A percentile compares a stretch with the other conserved stretches of the same genome.
Conservation (phyloP, 1,284 basidiomycete genomes). For the Moesziomyces sp. region DNA sequence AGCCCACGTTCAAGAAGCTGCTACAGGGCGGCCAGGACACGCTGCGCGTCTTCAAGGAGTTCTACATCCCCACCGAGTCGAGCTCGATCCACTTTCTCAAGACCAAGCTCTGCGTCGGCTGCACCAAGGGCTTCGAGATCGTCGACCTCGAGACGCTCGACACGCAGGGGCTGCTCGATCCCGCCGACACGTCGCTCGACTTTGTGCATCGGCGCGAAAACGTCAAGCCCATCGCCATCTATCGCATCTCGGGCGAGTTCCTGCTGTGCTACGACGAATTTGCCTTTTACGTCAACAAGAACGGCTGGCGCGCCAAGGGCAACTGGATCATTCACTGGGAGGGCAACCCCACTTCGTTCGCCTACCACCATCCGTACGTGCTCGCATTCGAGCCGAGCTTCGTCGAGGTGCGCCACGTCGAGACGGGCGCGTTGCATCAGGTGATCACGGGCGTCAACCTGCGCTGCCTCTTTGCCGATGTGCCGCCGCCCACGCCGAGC, state of each 20-base stretch:
- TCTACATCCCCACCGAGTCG: slow-evolving; percentile 97
- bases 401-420: slow-evolving; percentile 95
- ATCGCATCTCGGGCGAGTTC: slow-evolving; percentile 95
- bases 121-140: slow-evolving; percentile 98
- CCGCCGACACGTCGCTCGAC: slow-evolving; percentile 87
- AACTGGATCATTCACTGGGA: slow-evolving; percentile 98
- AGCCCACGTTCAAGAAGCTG: slow-evolving; percentile 83
- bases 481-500: slow-evolving; percentile 77
- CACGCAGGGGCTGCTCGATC: slow-evolving; percentile 94
- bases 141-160: slow-evolving; percentile 97
- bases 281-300: slow-evolving; percentile 98
- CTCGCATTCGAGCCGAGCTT: slow-evolving; percentile 96
- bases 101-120: slow-evolving; percentile 96
- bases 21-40: slow-evolving; percentile 95
- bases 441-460: slow-evolving; percentile 78
- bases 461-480: slow-evolving; percentile 90
- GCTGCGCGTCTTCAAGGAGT: slow-evolving; percentile 90
- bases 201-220: slow-evolving; percentile 92
- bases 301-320: slow-evolving; percentile 87
- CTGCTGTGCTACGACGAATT: slow-evolving; percentile 98
- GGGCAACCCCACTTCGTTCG: slow-evolving; percentile 90
- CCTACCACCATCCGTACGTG: slow-evolving; percentile 95
- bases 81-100: slow-evolving; percentile 97
- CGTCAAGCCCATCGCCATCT: slow-evolving; percentile 93
- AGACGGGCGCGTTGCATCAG: slow-evolving; percentile 90